Percentiles rank a stretch among this genome's conserved stretches.
phyloP scores from a whole-genome alignment of 352 stramenopile genomes.

The Blastocystis hominis region DNA sequence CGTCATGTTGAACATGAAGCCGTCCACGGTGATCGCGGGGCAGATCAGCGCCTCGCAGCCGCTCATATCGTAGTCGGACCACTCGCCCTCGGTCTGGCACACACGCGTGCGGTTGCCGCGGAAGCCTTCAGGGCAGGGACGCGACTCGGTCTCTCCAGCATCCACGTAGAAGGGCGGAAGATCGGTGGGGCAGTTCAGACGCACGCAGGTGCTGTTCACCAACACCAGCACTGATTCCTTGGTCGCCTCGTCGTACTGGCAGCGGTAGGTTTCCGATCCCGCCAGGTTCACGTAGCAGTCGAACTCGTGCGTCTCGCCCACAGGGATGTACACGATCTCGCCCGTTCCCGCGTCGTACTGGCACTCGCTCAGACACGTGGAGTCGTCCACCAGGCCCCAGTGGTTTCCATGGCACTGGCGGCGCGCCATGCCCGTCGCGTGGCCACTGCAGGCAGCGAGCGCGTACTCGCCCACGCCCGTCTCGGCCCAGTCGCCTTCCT shows the following conservation, averaged over 20 bases:
- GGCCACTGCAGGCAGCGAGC: not conserved
- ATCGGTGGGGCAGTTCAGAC: not conserved
- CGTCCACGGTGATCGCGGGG: not conserved
- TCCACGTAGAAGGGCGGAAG: not conserved
- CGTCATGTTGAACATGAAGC: not conserved
- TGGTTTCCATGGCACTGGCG: constrained; percentile 9
- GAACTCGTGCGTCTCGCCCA: constrained; percentile 17
- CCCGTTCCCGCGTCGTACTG: not conserved
- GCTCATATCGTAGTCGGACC: constrained; percentile 10
- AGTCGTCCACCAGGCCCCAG: constrained; percentile 27
- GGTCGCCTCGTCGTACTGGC: constrained; percentile 10
- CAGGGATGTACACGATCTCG: not conserved
- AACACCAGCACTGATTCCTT: not conserved
- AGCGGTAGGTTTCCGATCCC: not conserved
- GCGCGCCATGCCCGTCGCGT: not conserved
- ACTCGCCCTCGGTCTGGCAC: not conserved
- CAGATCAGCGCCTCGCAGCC: not conserved
- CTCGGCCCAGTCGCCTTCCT: not conserved
- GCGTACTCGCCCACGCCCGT: constrained; percentile 19
- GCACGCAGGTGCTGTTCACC: not conserved
- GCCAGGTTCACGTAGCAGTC: constrained; percentile 30
- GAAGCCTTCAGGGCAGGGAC: constrained; percentile 2
- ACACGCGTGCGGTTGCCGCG: not conserved
- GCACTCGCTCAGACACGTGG: not conserved
- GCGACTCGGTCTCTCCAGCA: constrained; percentile 13